Evolutionary conservation across 257 asterid species (phyloP), one percentile per base, ranked within the genome.

Genomic region (Penstemon davidsonii): DNA sequence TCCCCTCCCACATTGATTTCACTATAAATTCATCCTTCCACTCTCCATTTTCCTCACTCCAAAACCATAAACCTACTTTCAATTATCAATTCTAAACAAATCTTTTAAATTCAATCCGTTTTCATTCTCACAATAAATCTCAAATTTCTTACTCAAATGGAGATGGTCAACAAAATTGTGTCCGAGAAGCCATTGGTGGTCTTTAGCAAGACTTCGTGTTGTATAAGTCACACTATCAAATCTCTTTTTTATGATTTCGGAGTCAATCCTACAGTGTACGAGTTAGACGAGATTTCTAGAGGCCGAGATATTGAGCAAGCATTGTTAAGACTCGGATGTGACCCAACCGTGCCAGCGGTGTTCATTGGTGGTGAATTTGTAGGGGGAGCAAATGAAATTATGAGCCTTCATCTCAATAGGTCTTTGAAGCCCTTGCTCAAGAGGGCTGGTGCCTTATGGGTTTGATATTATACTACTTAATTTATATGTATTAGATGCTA

Each of bases 371-470:
- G 97, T 0, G 65, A 85, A 42, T 78, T 85, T 4, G 82, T 90
- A 0, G 97, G 97, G 0, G 97, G 96, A 25, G 86, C 82, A 11
- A 84, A 82, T 56, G 97, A 91, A 80, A 70, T 91, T 58, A 88
- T 85, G 92, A 81, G 83, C 50, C 96, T 86, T 76, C 97, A 91
- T 43, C 96, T 91, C 66, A 62, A 81, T 11, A 70, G 96, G 25
- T 55, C 88, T 58, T 70, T 91, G 42, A 79, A 65, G 77, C 91
- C 89, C 55, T 83, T 82, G 97, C 95, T 91, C 52, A 72, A 79
- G 59, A 72, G 78, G 39, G 97, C 97, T 1, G 96, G 97, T 5
- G 97, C 95, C 3, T 40, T 88, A 8, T 91, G 96, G 96, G 78
- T 91, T 67, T 91, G 18, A 79, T 7, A 25, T 1, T 7, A n/a